Evolutionary conservation across 2,329 filamentous ascomycete species (phyloP).

Genomic region (Diaporthe citri): DNA sequence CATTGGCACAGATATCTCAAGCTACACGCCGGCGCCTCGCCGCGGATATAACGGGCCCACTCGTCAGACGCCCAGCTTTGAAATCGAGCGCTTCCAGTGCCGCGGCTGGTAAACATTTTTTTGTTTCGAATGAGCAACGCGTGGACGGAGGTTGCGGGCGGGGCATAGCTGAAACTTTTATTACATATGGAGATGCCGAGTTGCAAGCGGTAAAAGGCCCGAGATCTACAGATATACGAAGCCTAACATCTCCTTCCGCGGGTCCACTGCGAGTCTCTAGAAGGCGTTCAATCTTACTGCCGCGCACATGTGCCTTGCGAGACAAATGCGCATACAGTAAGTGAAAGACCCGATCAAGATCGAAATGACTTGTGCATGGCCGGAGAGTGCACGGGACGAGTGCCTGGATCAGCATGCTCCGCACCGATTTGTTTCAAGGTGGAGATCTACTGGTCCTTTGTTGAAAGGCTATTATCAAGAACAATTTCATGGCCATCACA

Average conservation of each 20-base stretch:
- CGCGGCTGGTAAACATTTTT: neutral
- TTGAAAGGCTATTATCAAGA: neutral
- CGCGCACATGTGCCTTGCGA: neutral
- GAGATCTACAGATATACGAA: slow-evolving; percentile 16
- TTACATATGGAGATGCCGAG: slow-evolving; percentile 13
- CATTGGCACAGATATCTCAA: neutral
- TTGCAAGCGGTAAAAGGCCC: slow-evolving; percentile 15
- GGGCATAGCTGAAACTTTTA: slow-evolving; percentile 18
- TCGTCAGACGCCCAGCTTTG: no score
- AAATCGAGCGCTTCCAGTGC: neutral
- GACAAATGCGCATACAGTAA: neutral
- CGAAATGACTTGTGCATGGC: neutral
- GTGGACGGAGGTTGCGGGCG: slow-evolving; percentile 7
- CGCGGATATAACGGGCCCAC: neutral
- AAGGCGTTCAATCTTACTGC: neutral
- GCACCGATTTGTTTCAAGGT: neutral
- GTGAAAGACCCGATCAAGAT: neutral
- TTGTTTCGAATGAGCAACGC: neutral
- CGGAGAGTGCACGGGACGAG: neutral
- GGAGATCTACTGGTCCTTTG: neutral
- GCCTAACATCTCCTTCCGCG: neutral
- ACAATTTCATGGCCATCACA: neutral
- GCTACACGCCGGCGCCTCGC: neutral
- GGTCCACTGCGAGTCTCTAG: neutral
- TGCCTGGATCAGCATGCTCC: neutral